Percentiles rank a stretch among this genome's conserved stretches.
These are phyloP conservation scores for Trametes sanguinea DNA, from an alignment of 768 basidiomycete genomes.

Conservation along the genomic window DNA sequence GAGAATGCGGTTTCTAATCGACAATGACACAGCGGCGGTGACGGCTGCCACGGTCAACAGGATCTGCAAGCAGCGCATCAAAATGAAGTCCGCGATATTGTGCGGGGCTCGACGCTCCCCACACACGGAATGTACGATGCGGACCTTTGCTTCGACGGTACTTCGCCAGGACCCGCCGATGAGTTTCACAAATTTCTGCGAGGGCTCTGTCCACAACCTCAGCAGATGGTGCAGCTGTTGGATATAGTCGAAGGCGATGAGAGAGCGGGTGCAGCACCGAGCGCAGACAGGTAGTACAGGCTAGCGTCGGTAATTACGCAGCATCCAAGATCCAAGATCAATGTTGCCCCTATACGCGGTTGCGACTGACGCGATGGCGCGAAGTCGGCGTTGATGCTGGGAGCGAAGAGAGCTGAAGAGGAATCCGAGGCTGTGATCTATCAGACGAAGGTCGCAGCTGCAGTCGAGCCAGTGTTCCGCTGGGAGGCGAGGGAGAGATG, in stretches of 20 bases:
- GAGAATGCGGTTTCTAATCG: not conserved
- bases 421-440: not conserved
- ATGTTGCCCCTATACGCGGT: slow-evolving; percentile 2
- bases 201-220: no score
- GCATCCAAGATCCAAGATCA: slow-evolving; percentile 4
- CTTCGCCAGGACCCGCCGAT: no score
- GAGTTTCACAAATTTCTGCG: no score
- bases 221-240: no score
- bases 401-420: not conserved
- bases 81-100: no score
- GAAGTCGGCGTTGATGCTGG: not conserved
- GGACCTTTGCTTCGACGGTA: no score
- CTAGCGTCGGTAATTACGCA: not conserved
- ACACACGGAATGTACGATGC: no score
- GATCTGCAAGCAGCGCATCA: slow-evolving; percentile 8
- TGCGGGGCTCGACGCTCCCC: no score
- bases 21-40: not conserved
- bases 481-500: not conserved
- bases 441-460: not conserved
- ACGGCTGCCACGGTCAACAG: slow-evolving; percentile 3
- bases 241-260: no score
- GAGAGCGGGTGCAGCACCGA: no score
- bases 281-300: no score
- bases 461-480: not conserved
- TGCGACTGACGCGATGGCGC: not conserved